A percentile compares a stretch with the other conserved stretches of the same genome.
phyloP scores from a whole-genome alignment of 225 moss, liverwort and hornwort species.

The Asterella californica region DNA sequence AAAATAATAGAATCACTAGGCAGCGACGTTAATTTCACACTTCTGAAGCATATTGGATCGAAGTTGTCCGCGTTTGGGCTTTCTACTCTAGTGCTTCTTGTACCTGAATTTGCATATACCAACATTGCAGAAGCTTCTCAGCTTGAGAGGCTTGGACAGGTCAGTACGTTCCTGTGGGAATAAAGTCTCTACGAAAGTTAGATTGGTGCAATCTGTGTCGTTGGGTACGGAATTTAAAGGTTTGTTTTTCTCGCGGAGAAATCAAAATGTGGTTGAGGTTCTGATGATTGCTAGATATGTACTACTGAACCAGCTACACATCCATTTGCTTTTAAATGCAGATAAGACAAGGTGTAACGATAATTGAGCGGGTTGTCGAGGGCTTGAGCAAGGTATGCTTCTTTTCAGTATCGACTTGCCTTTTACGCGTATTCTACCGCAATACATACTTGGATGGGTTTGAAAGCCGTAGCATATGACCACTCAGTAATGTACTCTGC shows the following conservation, averaged over 20 bases:
- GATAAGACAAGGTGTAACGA: conserved; percentile 31
- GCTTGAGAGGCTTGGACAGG: not conserved
- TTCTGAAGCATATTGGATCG: conserved; percentile 1
- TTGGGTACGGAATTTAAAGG: not conserved
- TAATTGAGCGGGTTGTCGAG: conserved; percentile 35
- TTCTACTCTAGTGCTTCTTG: conserved; percentile 20
- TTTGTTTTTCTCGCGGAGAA: not conserved
- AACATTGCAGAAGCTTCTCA: conserved; percentile 30
- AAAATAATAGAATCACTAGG: not conserved
- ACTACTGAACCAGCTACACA: too few relatives aligned
- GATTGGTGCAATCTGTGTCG: not conserved
- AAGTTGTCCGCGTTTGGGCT: conserved; percentile 25
- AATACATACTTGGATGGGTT: not conserved
- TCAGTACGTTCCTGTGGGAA: not conserved
- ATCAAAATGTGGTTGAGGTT: not conserved
- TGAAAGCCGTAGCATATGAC: not conserved
- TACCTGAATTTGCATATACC: conserved; percentile 26
- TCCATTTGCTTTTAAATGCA: conserved; percentile 9
- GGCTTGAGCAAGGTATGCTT: conserved; percentile 34
- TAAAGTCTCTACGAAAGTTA: not conserved
- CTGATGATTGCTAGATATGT: not conserved
- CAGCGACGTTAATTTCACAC: not conserved
- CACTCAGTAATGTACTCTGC: not conserved
- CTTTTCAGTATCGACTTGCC: not conserved
- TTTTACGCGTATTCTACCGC: not conserved